Conservation (phyloP, 1,139 yeast species). For the Geotrichum carabidarum region DNA sequence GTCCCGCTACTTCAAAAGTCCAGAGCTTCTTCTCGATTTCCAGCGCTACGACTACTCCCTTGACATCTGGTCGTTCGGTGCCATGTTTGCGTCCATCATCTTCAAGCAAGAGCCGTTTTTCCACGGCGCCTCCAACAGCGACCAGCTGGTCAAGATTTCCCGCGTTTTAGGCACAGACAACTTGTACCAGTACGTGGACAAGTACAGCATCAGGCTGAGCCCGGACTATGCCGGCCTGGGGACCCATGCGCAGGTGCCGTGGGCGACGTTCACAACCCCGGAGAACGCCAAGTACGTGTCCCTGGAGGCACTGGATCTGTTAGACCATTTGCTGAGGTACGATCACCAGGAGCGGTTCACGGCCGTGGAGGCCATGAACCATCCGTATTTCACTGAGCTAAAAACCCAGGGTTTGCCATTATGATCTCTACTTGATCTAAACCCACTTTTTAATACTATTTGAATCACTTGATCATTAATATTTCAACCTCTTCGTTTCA, state of each 20-base stretch:
- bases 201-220: constrained; percentile 67
- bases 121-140: constrained; percentile 91
- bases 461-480: too few relatives aligned
- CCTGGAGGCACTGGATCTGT: constrained; percentile 65
- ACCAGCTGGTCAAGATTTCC: constrained; percentile 87
- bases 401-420: neutral
- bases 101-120: constrained; percentile 93
- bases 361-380: constrained; percentile 87
- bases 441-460: neutral
- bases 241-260: constrained; percentile 69
- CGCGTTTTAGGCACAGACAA: constrained; percentile 84
- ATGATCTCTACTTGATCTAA: neutral
- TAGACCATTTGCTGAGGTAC: constrained; percentile 71
- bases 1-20: constrained; percentile 90
- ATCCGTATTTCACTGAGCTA: constrained; percentile 51
- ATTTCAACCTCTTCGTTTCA: too few relatives aligned
- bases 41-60: constrained; percentile 86
- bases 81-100: constrained; percentile 95
- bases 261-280: constrained; percentile 72
- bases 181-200: constrained; percentile 60
- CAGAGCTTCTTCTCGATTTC: constrained; percentile 81
- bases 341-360: constrained; percentile 88
- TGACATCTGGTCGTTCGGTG: constrained; percentile 93
- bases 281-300: constrained; percentile 63
- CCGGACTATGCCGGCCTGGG: constrained; percentile 75